A percentile compares a stretch with the other conserved stretches of the same genome.
Evolutionary conservation across 1,139 yeast genomes (phyloP).

Genomic region (Candida dubliniensis): DNA sequence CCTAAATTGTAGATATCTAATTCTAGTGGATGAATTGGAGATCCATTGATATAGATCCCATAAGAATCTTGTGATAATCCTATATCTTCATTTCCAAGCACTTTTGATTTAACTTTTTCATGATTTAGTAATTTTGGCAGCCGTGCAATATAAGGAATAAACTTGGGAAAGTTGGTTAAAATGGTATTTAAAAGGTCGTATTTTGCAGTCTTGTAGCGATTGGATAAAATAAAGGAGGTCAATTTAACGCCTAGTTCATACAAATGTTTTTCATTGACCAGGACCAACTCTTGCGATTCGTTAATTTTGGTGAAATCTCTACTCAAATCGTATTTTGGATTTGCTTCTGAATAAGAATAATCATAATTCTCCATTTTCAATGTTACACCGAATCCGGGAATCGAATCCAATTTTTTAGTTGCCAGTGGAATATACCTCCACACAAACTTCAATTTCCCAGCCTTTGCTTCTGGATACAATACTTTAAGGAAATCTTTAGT

Average conservation of each 20-base stretch:
- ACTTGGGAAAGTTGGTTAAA: constrained; percentile 53
- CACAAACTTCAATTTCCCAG: constrained; percentile 69
- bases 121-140: constrained; percentile 14
- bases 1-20: constrained; percentile 46
- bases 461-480: constrained; percentile 57
- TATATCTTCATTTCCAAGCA: constrained; percentile 29
- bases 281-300: constrained; percentile 21
- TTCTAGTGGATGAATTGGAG: constrained; percentile 44
- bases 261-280: constrained; percentile 29
- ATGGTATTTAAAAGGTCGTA: constrained; percentile 36
- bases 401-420: constrained; percentile 24
- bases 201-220: constrained; percentile 25
- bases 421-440: constrained; percentile 64
- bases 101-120: constrained; percentile 21
- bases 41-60: constrained; percentile 67
- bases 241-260: constrained; percentile 46
- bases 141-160: constrained; percentile 33
- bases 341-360: constrained; percentile 46
- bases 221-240: constrained; percentile 41
- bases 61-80: constrained; percentile 39
- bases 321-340: constrained; percentile 8
- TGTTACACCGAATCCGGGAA: constrained; percentile 70
- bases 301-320: constrained; percentile 13
- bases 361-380: constrained; percentile 63
- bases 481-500: constrained; percentile 60